Evolutionary conservation across 1,284 basidiomycete genomes (phyloP), one percentile per base, ranked within the genome.

Genomic region (Hymenochaete sp.): DNA sequence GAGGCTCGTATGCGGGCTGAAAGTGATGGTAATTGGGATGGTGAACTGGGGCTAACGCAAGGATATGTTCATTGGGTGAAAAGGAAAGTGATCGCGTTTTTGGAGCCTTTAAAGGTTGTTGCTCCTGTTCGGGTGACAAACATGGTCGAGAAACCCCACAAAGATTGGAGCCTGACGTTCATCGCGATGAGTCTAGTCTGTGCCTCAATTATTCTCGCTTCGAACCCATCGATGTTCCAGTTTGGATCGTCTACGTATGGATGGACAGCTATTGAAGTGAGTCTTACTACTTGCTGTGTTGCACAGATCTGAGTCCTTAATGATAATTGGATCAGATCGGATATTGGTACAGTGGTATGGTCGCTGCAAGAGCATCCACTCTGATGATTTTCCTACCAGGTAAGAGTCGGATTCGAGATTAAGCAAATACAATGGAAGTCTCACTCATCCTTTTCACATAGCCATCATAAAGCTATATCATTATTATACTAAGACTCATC

Each of bases 241-340:
- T 93, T 82, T 60, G 70, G 78, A 5, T 67, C 76, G 5, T 70
- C 70, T 8, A 68, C 63, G 1, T 92, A 82, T 57, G 70, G 72
- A 0, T 93, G 88, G 89, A 71, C 66, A 14, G 70, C 83, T 4
- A 75, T 84, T 59, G 68, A 70, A 56, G 84, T 86, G n/a, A 21
- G 47, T 22, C n/a, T n/a, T n/a, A n/a, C n/a, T n/a, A 11, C 3
- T 8, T 53, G 11, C 25, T 10, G 19, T 22, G 14, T 18, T 18
- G 13, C 1, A 42, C 2, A 24, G n/a, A 25, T 10, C n/a, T n/a
- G n/a, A n/a, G 36, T 25, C 9, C 14, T 41, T 25, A 25, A 36
- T 27, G 24, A 16, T n/a, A n/a, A n/a, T n/a, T 2, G 18, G n/a
- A 43, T 13, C 52, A 91, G 82, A 62, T 86, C 13, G 88, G 87